Evolutionary conservation across 202 grass and related monocot genomes (phyloP).

Genomic region (Elaeis oleifera): DNA sequence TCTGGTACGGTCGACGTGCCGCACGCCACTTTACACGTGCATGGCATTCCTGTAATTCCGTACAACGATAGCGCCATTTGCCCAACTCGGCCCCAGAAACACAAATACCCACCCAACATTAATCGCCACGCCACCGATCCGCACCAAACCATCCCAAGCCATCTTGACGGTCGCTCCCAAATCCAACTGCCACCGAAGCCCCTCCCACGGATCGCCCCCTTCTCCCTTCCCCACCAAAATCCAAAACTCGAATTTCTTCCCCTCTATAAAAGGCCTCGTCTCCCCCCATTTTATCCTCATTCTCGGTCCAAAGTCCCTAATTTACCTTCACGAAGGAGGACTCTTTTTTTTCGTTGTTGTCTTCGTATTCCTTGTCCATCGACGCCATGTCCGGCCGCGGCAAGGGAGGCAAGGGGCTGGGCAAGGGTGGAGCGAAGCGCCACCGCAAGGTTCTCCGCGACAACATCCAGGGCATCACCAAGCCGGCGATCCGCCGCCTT

Average conservation of each 20-base stretch:
- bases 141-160: neutral
- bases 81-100: neutral
- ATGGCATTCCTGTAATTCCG: no score
- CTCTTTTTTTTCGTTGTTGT: no score
- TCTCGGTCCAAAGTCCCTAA: neutral
- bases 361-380: no score
- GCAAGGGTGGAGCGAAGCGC: slow-evolving; percentile 8
- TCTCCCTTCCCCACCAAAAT: neutral
- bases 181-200: neutral
- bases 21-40: no score
- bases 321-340: neutral
- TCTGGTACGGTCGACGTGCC: no score
- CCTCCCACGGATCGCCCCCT: slow-evolving; percentile 2
- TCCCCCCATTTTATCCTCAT: neutral
- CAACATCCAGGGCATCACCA: slow-evolving; percentile 14
- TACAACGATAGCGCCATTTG: no score
- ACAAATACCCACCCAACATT: slow-evolving; percentile 1
- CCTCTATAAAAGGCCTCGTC: neutral
- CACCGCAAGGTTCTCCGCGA: slow-evolving; percentile 10
- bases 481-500: slow-evolving; percentile 8
- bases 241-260: neutral
- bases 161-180: neutral
- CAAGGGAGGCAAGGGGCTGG: slow-evolving; percentile 73
- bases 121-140: neutral
- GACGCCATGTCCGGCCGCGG: slow-evolving; percentile 60